phyloP scores from a whole-genome alignment of 768 basidiomycete species.

The Leccinum variicolor region DNA sequence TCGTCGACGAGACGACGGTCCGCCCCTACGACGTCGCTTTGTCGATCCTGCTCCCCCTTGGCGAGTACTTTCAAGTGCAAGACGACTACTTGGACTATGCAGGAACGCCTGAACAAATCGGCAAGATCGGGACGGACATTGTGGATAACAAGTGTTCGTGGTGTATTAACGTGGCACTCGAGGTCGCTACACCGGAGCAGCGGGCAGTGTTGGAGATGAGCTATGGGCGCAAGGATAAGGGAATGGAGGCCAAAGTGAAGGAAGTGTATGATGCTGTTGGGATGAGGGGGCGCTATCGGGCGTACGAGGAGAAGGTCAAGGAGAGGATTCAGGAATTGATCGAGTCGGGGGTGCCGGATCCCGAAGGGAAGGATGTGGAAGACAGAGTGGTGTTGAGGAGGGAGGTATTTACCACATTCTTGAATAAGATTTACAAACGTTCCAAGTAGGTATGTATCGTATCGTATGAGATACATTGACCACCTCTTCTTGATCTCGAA shows the following conservation, averaged over 20 bases:
- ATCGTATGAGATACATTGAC: too few species aligned
- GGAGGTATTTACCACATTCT: slow-evolving; percentile 80
- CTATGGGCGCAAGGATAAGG: slow-evolving; percentile 56
- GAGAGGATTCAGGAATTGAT: slow-evolving; percentile 65
- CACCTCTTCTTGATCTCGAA: too few species aligned
- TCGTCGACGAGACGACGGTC: slow-evolving; percentile 32
- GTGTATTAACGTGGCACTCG: slow-evolving; percentile 90
- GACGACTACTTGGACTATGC: slow-evolving; percentile 96
- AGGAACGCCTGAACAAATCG: slow-evolving; percentile 88
- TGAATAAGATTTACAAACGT: slow-evolving; percentile 79
- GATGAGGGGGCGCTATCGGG: slow-evolving; percentile 52
- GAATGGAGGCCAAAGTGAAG: slow-evolving; percentile 56
- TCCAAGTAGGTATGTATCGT: slow-evolving; percentile 37
- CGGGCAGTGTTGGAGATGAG: slow-evolving; percentile 56
- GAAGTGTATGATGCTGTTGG: slow-evolving; percentile 33
- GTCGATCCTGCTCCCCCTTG: slow-evolving; percentile 1
- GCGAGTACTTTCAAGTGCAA: slow-evolving; percentile 10
- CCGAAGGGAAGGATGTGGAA: neutral
- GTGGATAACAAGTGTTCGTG: slow-evolving; percentile 99
- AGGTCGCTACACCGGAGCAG: slow-evolving; percentile 52
- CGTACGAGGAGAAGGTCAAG: slow-evolving; percentile 79
- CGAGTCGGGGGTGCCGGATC: slow-evolving; percentile 45
- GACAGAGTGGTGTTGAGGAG: slow-evolving; percentile 40
- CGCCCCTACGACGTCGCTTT: neutral
- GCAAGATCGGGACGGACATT: slow-evolving; percentile 98